Base-by-base conservation (phyloP, 495 filamentous ascomycete genomes). In the Penicillium desertorum region DNA sequence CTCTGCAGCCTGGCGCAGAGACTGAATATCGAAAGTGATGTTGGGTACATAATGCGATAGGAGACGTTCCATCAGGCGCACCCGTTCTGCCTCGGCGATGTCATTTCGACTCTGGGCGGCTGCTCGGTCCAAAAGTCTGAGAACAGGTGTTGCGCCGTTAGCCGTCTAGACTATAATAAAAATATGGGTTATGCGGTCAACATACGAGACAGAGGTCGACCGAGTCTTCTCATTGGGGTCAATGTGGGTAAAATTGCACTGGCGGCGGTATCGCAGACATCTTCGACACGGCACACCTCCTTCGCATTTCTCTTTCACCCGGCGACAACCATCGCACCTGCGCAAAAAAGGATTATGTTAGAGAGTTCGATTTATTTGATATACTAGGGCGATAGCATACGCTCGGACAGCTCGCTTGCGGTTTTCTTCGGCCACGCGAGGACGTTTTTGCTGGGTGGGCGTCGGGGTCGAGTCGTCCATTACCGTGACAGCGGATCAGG, bases 251-350 rank as follows among this genome's bases (percentile, higher is more conserved):
- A 81, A 81, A 59, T 76, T 70, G 62, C 78, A 81, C 59, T 75
- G 76, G 23, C 78, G 70, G 44, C 75, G 73, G 63, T 78, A 79
- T 42, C 75, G 75, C 54, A 74, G 60, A 61, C 78, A 81, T 37
- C 78, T 68, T 36, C 76, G 74, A 67, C 78, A 81, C 1, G 78
- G 78, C n/a, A 79, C 72, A 43, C 77, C 76, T 43, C 78, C 78
- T 65, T 79, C 76, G 62, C 78, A 81, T 71, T 79, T 79, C 61
- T 79, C 76, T 58, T 79, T 79, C 41, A 79, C 76, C 52, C 76
- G 71, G 58, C 76, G 75, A 61, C 76, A 79, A 37, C 75, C 75
- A 59, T 79, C 76, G 52, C 76, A 79, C 48, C 76, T 79, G 62
- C 17, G 55, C 22, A 10, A 50, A 51, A 51, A 46, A 51, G 36